Evolutionary conservation across 2,329 filamentous ascomycete species (phyloP).

Genomic region (Trichoderma citrinoviride): DNA sequence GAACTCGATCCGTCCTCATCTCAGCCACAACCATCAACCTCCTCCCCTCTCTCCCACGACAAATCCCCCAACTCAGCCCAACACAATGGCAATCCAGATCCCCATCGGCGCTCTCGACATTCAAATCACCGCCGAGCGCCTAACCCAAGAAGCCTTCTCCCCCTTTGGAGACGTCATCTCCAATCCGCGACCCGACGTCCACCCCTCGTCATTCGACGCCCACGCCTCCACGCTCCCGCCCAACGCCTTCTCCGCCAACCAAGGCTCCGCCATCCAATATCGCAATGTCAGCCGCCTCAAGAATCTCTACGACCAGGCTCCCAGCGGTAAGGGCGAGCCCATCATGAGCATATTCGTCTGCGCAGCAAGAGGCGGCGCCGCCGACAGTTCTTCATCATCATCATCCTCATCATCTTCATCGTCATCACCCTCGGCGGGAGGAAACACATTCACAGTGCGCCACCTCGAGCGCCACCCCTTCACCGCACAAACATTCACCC

Average conservation of each 20-base stretch:
- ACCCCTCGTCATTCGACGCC: constrained; percentile 47
- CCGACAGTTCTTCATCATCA: neutral
- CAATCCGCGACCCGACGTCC: constrained; percentile 62
- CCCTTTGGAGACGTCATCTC: constrained; percentile 80
- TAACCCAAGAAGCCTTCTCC: constrained; percentile 67
- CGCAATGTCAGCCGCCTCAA: constrained; percentile 70
- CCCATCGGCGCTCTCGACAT: constrained; percentile 29
- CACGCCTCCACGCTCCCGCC: constrained; percentile 40
- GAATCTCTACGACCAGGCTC: constrained; percentile 67
- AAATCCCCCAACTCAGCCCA: neutral
- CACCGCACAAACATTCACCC: constrained; percentile 90
- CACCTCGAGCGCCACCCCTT: constrained; percentile 90
- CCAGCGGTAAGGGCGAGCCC: constrained; percentile 53
- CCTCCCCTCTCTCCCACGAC: neutral
- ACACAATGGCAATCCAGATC: constrained; percentile 31
- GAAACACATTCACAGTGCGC: constrained; percentile 54
- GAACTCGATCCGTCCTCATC: neutral
- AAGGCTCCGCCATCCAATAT: constrained; percentile 86
- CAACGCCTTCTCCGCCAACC: constrained; percentile 66
- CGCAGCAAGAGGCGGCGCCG: constrained; percentile 36
- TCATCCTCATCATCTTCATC: neutral
- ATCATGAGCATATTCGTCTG: constrained; percentile 90
- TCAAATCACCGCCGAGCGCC: constrained; percentile 57
- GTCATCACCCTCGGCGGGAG: constrained; percentile 17
- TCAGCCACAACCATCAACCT: neutral